phyloP scores from a whole-genome alignment of 176 grass and related monocot genomes.

The Aegilops sharonensis region DNA sequence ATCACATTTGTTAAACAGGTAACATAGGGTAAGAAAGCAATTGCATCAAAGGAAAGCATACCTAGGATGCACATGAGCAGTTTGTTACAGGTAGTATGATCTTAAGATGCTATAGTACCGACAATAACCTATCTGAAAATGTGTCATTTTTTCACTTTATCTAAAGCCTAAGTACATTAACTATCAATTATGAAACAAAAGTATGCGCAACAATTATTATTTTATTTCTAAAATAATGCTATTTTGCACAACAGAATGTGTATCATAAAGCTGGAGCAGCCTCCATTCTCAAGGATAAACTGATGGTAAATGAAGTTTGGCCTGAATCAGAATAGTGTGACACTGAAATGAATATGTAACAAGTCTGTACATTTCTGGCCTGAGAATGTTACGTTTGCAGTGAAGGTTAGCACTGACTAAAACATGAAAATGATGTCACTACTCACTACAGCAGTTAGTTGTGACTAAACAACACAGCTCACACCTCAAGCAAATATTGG shows the following conservation, averaged over 20 bases:
- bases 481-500: not conserved
- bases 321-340: not conserved
- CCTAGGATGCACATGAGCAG: not conserved
- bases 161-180: not conserved
- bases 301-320: not conserved
- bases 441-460: not conserved
- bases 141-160: not conserved
- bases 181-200: not conserved
- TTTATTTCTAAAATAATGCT: not conserved
- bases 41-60: constrained; percentile 8
- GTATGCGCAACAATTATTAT: not conserved
- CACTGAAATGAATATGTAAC: not conserved
- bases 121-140: not conserved
- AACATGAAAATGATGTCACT: not conserved
- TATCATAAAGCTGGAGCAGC: not conserved
- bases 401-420: not conserved
- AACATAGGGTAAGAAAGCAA: not conserved
- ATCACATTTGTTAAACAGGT: not conserved
- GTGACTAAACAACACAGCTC: not conserved
- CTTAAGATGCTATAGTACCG: not conserved
- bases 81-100: not conserved
- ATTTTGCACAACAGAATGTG: not conserved
- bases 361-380: not conserved
- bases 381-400: not conserved
- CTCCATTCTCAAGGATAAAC: not conserved